Percentiles rank a stretch among this genome's conserved stretches.
Evolutionary conservation across 116 monocot genomes (phyloP).

Genomic region (Phalaenopsis hybrid): DNA sequence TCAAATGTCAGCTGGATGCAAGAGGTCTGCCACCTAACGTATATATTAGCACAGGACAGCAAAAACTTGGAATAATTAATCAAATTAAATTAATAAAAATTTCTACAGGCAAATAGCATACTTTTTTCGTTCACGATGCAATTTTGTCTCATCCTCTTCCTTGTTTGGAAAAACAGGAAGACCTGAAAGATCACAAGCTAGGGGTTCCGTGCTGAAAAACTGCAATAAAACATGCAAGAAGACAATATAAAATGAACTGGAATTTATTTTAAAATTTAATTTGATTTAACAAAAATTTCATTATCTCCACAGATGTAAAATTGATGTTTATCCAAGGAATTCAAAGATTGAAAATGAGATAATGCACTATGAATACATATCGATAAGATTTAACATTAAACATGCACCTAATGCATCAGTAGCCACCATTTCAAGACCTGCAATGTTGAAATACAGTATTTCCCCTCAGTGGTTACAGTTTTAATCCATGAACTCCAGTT

Average conservation of each 20-base stretch:
- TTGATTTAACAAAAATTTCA: background rate
- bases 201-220: slow-evolving; percentile 28
- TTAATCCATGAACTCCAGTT: no score
- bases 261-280: background rate
- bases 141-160: slow-evolving; percentile 18
- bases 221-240: slow-evolving; percentile 6
- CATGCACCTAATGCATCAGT: background rate
- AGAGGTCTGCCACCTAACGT: background rate
- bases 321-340: background rate
- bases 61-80: background rate
- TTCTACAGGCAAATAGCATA: slow-evolving; percentile 7
- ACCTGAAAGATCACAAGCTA: slow-evolving; percentile 30
- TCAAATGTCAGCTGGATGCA: background rate
- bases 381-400: background rate
- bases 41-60: background rate
- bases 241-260: background rate
- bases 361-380: background rate
- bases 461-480: no score
- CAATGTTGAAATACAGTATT: no score
- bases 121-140: slow-evolving; percentile 13
- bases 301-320: background rate
- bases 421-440: no score
- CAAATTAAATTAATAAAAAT: background rate
- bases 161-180: slow-evolving; percentile 35
- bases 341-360: background rate